phyloP scores from a whole-genome alignment of 768 basidiomycete genomes.

The Agaricus subrufescens region DNA sequence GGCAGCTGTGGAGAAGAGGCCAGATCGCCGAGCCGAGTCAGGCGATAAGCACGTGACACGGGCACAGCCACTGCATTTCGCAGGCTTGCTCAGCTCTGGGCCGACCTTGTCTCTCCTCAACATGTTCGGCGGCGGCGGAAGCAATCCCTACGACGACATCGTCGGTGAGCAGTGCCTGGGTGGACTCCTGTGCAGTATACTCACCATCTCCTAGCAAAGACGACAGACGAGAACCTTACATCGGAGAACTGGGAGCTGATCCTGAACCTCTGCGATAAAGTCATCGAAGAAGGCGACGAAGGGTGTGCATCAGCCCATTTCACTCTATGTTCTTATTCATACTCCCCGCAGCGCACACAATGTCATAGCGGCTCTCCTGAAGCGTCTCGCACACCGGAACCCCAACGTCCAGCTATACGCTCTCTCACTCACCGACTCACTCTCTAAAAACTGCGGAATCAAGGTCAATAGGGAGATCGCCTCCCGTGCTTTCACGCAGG shows the following conservation, averaged over 20 bases:
- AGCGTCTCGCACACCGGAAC: conserved; percentile 89
- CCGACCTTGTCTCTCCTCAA: background rate
- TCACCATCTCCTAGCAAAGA: conserved; percentile 57
- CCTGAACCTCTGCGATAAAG: conserved; percentile 93
- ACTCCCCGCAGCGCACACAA: conserved; percentile 66
- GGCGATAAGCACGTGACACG: conserved; percentile 12
- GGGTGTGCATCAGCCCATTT: conserved; percentile 51
- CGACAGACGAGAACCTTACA: conserved; percentile 96
- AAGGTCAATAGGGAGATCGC: conserved; percentile 83
- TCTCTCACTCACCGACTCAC: conserved; percentile 79
- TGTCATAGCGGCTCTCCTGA: conserved; percentile 79
- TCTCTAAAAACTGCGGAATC: conserved; percentile 88
- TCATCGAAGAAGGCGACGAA: conserved; percentile 79
- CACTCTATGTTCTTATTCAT: background rate
- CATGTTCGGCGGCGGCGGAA: conserved; percentile 70
- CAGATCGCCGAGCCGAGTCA: background rate
- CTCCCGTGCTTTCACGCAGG: conserved; percentile 85
- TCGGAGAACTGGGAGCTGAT: conserved; percentile 96
- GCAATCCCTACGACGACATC: conserved; percentile 86
- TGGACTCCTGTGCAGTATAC: background rate
- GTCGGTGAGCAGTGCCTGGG: conserved; percentile 58
- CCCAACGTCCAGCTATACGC: conserved; percentile 97
- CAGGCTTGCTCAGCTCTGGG: too few relatives aligned
- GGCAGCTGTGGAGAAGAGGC: background rate
- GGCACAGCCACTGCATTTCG: conserved; percentile 23